phyloP scores from a whole-genome alignment of 192 early-diverging fungal species.

The Rhizophagus sp. region DNA sequence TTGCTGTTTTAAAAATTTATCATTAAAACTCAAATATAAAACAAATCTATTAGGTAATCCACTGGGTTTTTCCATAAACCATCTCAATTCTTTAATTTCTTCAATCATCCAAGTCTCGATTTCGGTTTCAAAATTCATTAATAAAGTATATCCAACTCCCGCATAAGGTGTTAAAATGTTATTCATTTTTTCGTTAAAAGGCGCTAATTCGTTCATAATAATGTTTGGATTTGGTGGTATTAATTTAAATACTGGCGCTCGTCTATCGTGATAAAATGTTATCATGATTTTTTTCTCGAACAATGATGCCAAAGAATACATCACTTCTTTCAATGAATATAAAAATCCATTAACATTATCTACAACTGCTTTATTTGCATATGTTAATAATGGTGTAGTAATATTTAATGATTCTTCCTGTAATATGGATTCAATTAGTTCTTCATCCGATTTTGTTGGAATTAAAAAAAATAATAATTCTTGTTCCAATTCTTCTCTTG shows the following conservation, averaged over 20 bases:
- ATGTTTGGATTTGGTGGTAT: background rate
- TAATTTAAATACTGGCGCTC: conserved; percentile 5
- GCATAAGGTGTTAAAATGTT: conserved; percentile 11
- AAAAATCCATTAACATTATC: conserved; percentile 24
- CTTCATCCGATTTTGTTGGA: background rate
- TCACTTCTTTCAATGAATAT: background rate
- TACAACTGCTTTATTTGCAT: conserved; percentile 14
- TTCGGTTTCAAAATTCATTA: conserved; percentile 20
- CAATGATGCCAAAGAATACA: background rate
- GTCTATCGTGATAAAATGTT: conserved; percentile 21
- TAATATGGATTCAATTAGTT: background rate
- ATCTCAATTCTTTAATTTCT: conserved; percentile 8
- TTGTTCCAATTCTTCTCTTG: conserved; percentile 7
- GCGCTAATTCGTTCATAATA: conserved; percentile 2
- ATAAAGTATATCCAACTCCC: conserved; percentile 10
- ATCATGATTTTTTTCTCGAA: conserved; percentile 15
- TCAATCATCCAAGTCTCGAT: background rate
- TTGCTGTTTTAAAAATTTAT: conserved; percentile 27
- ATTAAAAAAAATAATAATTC: conserved; percentile 20
- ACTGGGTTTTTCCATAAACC: background rate
- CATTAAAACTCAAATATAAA: conserved; percentile 17
- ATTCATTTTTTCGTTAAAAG: conserved; percentile 8
- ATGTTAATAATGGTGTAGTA: background rate
- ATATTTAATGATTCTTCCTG: background rate
- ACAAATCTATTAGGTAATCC: conserved; percentile 20